A percentile compares a stretch with the other conserved stretches of the same genome.
Evolutionary conservation across 2,329 filamentous ascomycete species (phyloP).

Genomic region (Fusarium udum): DNA sequence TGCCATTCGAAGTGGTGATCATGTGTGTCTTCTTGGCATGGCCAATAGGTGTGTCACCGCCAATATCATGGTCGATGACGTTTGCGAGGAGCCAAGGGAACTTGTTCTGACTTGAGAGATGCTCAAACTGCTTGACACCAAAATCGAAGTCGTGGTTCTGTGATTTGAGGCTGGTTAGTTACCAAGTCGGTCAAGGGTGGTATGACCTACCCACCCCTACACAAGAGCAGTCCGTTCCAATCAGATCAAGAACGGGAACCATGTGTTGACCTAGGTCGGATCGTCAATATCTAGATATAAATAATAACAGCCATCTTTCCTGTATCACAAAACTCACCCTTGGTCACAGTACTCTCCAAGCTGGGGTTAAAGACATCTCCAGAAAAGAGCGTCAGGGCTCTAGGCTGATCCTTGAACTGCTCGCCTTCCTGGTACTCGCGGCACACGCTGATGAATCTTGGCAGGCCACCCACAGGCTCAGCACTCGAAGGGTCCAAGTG

Average conservation of each 20-base stretch:
- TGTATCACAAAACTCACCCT: conserved; percentile 62
- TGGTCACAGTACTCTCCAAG: conserved; percentile 87
- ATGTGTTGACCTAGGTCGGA: conserved; percentile 73
- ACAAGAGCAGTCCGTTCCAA: conserved; percentile 82
- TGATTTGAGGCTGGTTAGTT: conserved; percentile 4
- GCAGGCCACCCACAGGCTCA: conserved; percentile 83
- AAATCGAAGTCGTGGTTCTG: conserved; percentile 95
- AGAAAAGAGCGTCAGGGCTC: conserved; percentile 83
- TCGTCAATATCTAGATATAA: background rate
- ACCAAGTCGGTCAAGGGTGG: conserved; percentile 22
- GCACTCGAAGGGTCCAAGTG: conserved; percentile 80
- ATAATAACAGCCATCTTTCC: background rate
- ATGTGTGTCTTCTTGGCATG: conserved; percentile 80
- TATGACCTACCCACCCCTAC: conserved; percentile 70
- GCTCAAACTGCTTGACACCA: conserved; percentile 80
- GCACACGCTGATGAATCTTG: conserved; percentile 81
- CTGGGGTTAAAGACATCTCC: conserved; percentile 94
- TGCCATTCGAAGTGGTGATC: conserved; percentile 81
- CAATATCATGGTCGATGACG: conserved; percentile 83
- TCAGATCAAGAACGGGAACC: conserved; percentile 82
- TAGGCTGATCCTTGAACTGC: conserved; percentile 69
- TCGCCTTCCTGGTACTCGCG: conserved; percentile 76
- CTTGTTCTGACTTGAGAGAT: conserved; percentile 76
- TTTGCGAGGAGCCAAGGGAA: conserved; percentile 94
- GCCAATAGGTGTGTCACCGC: conserved; percentile 77